Conservation (phyloP, 2,329 filamentous ascomycete species). For the Clarireedia paspali region DNA sequence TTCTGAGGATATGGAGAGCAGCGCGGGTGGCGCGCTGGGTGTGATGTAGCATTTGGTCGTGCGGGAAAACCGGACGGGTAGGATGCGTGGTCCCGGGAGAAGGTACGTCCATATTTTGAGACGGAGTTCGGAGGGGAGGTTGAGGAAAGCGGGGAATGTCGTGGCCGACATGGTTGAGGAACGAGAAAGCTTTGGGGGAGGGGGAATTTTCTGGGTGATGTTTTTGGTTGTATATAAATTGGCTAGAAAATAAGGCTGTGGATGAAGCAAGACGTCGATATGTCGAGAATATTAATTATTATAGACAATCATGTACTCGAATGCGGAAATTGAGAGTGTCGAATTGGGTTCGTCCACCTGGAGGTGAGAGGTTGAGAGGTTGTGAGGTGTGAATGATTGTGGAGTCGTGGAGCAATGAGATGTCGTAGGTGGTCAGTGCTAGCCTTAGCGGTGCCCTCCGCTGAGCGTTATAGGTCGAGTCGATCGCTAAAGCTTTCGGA, state of each 20-base stretch:
- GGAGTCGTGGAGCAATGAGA: no score
- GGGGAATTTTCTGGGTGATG: neutral
- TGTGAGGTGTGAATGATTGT: no score
- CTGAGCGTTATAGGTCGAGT: no score
- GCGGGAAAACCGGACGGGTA: slow-evolving; percentile 5
- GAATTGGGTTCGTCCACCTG: no score
- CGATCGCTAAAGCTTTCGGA: no score
- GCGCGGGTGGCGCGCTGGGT: neutral
- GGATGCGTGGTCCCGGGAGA: slow-evolving; percentile 3
- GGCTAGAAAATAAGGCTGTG: neutral
- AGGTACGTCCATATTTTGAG: slow-evolving; percentile 10
- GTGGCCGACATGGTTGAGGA: neutral
- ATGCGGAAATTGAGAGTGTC: no score
- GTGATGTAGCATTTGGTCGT: slow-evolving; percentile 5
- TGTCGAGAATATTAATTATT: no score
- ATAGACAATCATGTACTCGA: no score
- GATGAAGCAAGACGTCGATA: no score
- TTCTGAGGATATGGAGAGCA: slow-evolving; percentile 10
- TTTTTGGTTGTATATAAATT: neutral
- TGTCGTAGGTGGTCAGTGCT: no score
- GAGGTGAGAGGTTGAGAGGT: no score
- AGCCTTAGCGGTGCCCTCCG: no score
- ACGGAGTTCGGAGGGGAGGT: slow-evolving; percentile 8
- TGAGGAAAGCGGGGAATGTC: slow-evolving; percentile 1
- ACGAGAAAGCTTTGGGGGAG: neutral